Percentiles rank a stretch among this genome's conserved stretches.
phyloP scores from a whole-genome alignment of 179 eudicot species.

The Beta corolliflora region DNA sequence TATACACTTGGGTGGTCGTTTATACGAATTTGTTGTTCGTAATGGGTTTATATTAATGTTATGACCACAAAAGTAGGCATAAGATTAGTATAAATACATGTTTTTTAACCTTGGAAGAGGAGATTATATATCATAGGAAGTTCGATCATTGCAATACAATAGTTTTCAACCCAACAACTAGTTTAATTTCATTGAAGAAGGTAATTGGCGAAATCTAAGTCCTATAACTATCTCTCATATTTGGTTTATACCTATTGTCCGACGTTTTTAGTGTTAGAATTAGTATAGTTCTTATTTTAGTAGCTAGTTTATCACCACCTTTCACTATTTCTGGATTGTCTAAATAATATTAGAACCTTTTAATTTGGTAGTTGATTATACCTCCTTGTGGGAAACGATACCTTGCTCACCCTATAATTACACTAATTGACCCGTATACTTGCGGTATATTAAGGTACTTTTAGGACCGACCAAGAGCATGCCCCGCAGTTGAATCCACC shows the following conservation, averaged over 20 bases:
- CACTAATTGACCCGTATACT: neutral
- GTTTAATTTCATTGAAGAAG: neutral
- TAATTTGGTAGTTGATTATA: neutral
- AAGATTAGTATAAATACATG: too few species aligned
- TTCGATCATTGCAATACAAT: neutral
- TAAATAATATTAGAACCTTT: neutral
- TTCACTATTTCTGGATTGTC: neutral
- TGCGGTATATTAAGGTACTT: neutral
- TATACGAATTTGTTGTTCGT: too few species aligned
- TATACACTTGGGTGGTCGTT: too few species aligned
- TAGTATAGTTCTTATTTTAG: neutral
- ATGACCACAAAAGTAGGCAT: neutral
- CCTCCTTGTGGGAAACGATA: constrained; percentile 2
- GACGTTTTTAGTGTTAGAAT: neutral
- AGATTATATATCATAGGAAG: neutral
- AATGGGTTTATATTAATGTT: neutral
- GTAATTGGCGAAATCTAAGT: neutral
- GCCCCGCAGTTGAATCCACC: too few species aligned
- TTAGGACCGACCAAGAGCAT: neutral
- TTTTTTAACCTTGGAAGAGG: too few species aligned
- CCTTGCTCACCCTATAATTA: neutral
- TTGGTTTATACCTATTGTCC: neutral
- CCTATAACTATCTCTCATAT: neutral
- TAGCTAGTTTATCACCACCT: neutral
- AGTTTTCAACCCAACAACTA: neutral